A percentile compares a stretch with the other conserved stretches of the same genome.
Conservation (phyloP, 805 yeast genomes). For the Barnettozyma vustinii region DNA sequence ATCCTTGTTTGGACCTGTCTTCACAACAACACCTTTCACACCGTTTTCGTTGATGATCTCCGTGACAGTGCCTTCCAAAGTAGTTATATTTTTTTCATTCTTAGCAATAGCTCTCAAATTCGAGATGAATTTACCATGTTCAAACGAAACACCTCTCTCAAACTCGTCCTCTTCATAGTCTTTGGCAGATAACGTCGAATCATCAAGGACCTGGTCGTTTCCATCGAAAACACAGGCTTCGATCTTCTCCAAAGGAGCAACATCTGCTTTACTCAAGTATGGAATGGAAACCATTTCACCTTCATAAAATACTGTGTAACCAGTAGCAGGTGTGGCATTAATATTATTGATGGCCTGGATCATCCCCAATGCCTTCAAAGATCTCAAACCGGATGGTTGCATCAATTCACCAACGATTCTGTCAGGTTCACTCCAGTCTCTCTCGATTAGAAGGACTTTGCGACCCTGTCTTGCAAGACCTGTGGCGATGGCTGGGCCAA, state of each 20-base stretch:
- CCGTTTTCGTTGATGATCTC: constrained; percentile 51
- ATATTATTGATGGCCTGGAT: constrained; percentile 65
- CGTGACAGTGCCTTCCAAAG: constrained; percentile 80
- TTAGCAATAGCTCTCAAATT: constrained; percentile 71
- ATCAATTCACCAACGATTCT: constrained; percentile 95
- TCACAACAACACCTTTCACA: constrained; percentile 75
- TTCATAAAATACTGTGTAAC: constrained; percentile 73
- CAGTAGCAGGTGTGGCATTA: constrained; percentile 71
- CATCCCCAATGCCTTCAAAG: constrained; percentile 80
- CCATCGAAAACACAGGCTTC: constrained; percentile 51
- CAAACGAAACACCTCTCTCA: constrained; percentile 78
- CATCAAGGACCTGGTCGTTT: constrained; percentile 50
- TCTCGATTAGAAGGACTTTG: constrained; percentile 65
- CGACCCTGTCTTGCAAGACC: constrained; percentile 89
- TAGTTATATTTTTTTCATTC: constrained; percentile 66
- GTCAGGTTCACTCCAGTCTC: constrained; percentile 91
- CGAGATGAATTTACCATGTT: constrained; percentile 82
- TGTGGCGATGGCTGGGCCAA: constrained; percentile 90
- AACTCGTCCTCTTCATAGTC: constrained; percentile 57
- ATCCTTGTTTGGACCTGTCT: constrained; percentile 32
- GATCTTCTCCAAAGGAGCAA: constrained; percentile 43
- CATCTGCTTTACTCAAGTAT: constrained; percentile 61
- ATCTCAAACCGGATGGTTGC: constrained; percentile 95
- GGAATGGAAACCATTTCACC: constrained; percentile 54
- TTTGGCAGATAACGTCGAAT: constrained; percentile 39